phyloP scores from a whole-genome alignment of 257 asterid species.

The Pogostemon cablin region DNA sequence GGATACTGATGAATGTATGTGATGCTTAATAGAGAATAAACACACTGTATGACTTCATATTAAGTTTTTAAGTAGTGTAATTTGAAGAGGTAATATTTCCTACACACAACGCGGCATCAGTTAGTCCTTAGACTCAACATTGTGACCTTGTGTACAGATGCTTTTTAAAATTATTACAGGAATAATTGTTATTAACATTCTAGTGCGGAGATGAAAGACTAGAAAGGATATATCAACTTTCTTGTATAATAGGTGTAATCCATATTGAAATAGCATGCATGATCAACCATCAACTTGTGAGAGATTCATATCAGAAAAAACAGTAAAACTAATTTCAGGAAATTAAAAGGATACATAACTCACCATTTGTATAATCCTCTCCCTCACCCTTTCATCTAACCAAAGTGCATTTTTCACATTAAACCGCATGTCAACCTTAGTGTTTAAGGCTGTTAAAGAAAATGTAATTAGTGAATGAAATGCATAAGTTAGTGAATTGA shows the following conservation, averaged over 20 bases:
- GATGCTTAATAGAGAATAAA: too few species aligned
- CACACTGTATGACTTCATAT: neutral
- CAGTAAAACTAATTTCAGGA: conserved; percentile 20
- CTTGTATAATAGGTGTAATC: neutral
- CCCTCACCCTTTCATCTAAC: conserved; percentile 80
- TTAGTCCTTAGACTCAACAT: neutral
- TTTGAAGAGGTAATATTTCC: neutral
- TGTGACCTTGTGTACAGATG: neutral
- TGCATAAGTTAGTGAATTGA: conserved; percentile 11
- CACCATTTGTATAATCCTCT: conserved; percentile 87
- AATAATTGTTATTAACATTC: neutral
- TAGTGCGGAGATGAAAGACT: neutral
- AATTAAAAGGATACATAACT: conserved; percentile 27
- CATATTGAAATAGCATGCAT: neutral
- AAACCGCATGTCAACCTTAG: conserved; percentile 98
- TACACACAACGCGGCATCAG: neutral
- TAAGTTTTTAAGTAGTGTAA: neutral
- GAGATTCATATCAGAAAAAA: neutral
- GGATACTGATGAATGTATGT: too few species aligned
- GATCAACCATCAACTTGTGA: neutral
- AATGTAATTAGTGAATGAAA: conserved; percentile 15
- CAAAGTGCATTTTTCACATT: conserved; percentile 76
- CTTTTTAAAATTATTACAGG: neutral
- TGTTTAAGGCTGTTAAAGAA: conserved; percentile 56
- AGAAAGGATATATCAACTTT: neutral